These are phyloP conservation scores for Euclidium syriacum DNA, from an alignment of 345 rosid genomes.

Conservation along the genomic window DNA sequence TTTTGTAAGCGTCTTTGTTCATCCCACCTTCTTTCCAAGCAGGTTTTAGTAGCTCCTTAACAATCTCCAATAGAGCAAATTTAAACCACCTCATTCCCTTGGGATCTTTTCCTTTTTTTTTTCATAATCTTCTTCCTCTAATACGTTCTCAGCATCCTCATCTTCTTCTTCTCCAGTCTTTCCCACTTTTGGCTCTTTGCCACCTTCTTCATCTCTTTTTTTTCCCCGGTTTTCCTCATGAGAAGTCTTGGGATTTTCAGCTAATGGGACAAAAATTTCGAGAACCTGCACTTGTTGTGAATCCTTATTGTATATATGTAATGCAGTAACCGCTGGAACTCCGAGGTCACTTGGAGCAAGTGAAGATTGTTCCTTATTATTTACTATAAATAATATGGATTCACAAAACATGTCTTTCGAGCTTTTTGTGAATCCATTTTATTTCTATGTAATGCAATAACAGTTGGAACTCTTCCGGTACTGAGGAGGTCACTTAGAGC, in stretches of 20 bases:
- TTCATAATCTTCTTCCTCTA: conserved; percentile 51
- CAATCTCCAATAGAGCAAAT: conserved; percentile 80
- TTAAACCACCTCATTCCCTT: conserved; percentile 77
- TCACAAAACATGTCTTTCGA: too few species aligned
- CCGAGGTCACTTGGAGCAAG: conserved; percentile 46
- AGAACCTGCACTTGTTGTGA: conserved; percentile 24
- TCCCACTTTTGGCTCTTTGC: conserved; percentile 34
- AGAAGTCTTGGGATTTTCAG: conserved; percentile 27
- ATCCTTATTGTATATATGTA: conserved; percentile 27
- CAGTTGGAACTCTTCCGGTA: conserved; percentile 19
- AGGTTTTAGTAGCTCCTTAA: conserved; percentile 91
- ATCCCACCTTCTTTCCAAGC: conserved; percentile 92
- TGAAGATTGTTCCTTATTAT: conserved; percentile 33
- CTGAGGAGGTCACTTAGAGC: conserved; percentile 45
- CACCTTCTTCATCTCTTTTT: conserved; percentile 34
- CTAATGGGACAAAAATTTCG: conserved; percentile 25
- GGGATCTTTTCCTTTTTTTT: conserved; percentile 65
- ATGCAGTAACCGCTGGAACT: conserved; percentile 12
- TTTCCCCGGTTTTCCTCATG: conserved; percentile 26
- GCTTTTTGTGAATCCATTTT: too few species aligned
- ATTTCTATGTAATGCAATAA: too few species aligned
- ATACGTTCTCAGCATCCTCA: conserved; percentile 39
- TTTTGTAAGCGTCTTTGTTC: conserved; percentile 85
- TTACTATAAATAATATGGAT: too few species aligned
- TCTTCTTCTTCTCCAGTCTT: conserved; percentile 34